Percentiles rank a stretch among this genome's conserved stretches.
phyloP scores from a whole-genome alignment of 371 early-diverging fungal genomes.

The Mucor indicus region DNA sequence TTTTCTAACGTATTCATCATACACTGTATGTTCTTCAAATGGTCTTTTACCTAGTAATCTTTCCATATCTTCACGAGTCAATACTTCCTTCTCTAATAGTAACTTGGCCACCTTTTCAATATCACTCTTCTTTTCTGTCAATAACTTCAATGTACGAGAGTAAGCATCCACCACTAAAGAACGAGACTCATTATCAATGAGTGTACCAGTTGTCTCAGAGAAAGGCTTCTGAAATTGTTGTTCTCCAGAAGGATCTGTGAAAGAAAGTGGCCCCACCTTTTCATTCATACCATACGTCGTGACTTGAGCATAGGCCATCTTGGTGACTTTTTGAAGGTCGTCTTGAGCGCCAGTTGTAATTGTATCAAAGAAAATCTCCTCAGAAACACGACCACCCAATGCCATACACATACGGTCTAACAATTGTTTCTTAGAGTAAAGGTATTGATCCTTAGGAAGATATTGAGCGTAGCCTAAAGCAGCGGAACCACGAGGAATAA shows the following conservation, averaged over 20 bases:
- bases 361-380: conserved; percentile 87
- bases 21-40: conserved; percentile 68
- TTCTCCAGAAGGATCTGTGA: conserved; percentile 66
- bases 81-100: conserved; percentile 93
- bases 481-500: conserved; percentile 93
- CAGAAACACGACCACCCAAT: conserved; percentile 91
- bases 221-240: conserved; percentile 89
- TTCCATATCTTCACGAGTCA: conserved; percentile 92
- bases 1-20: conserved; percentile 49
- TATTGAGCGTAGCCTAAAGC: conserved; percentile 98
- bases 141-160: conserved; percentile 67
- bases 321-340: conserved; percentile 95
- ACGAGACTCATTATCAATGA: conserved; percentile 94
- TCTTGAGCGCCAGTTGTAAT: conserved; percentile 91
- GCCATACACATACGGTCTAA: conserved; percentile 98
- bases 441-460: conserved; percentile 93
- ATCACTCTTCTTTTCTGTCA: conserved; percentile 75
- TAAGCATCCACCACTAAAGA: conserved; percentile 77
- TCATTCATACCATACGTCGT: conserved; percentile 92
- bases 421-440: conserved; percentile 90
- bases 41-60: conserved; percentile 83
- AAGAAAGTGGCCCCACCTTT: conserved; percentile 84
- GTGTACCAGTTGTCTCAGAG: conserved; percentile 87
- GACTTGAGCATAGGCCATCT: conserved; percentile 94
- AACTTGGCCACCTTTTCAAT: conserved; percentile 91